Conservation (phyloP, 108 stramenopile species). For the Skeletonema potamos region DNA sequence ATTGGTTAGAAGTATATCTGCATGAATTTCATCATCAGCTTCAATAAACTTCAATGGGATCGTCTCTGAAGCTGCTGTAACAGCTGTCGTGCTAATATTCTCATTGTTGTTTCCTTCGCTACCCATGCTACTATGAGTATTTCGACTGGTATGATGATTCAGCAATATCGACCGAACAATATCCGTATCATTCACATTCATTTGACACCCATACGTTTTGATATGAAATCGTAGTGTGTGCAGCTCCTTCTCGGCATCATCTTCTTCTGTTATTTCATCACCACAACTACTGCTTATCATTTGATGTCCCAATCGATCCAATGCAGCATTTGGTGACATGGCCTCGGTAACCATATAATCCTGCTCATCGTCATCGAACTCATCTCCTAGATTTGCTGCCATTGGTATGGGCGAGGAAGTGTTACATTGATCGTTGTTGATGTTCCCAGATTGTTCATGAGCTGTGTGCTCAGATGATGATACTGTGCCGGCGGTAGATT, state of each 20-base stretch:
- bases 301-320: constrained; percentile 10
- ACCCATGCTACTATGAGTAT: too few relatives aligned
- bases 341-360: constrained; percentile 20
- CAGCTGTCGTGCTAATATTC: background rate
- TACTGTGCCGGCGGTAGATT: background rate
- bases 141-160: constrained; percentile 1
- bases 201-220: constrained; percentile 99
- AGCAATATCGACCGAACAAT: constrained; percentile 90
- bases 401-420: constrained; percentile 4
- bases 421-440: background rate
- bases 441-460: background rate
- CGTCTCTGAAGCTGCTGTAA: constrained; percentile 5
- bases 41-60: constrained; percentile 36
- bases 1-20: constrained; percentile 92
- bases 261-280: background rate
- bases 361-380: constrained; percentile 19
- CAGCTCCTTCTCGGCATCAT: constrained; percentile 4
- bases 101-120: too few relatives aligned
- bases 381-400: constrained; percentile 31
- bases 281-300: background rate
- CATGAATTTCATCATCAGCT: constrained; percentile 43
- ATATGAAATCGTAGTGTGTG: constrained; percentile 78
- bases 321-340: constrained; percentile 17
- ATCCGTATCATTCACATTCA: constrained; percentile 97
- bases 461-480: background rate